phyloP scores from a whole-genome alignment of 1,139 yeast genomes.

The Kazachstania sp. region DNA sequence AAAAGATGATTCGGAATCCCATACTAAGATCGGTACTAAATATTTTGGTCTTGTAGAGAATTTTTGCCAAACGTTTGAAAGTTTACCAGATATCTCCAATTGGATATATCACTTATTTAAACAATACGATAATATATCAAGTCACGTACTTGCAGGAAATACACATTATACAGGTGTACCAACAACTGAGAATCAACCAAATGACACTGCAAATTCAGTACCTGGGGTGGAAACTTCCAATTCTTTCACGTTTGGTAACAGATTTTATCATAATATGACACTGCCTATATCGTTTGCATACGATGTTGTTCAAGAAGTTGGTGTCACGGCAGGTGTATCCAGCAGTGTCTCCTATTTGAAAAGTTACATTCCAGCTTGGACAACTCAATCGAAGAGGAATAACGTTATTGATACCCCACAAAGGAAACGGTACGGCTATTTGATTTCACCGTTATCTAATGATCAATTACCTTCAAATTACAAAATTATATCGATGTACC shows the following conservation, averaged over 20 bases:
- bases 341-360: slow-evolving; percentile 25
- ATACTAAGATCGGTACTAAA: slow-evolving; percentile 9
- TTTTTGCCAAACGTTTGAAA: slow-evolving; percentile 20
- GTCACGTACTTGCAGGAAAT: slow-evolving; percentile 28
- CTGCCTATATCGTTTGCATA: slow-evolving; percentile 29
- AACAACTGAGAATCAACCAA: slow-evolving; percentile 1
- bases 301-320: slow-evolving; percentile 31
- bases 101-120: slow-evolving; percentile 29
- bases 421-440: slow-evolving; percentile 19
- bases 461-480: slow-evolving; percentile 20
- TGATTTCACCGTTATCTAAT: slow-evolving; percentile 26
- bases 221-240: neutral
- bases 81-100: slow-evolving; percentile 23
- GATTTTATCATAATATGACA: slow-evolving; percentile 23
- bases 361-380: slow-evolving; percentile 23
- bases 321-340: slow-evolving; percentile 28
- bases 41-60: slow-evolving; percentile 25
- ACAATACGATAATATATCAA: slow-evolving; percentile 22
- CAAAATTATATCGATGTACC: slow-evolving; percentile 16
- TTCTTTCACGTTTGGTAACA: neutral
- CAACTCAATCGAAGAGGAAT: slow-evolving; percentile 1
- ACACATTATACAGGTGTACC: slow-evolving; percentile 20
- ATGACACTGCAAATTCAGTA: neutral
- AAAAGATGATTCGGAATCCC: slow-evolving; percentile 2
- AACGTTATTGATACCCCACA: neutral